A percentile compares a stretch with the other conserved stretches of the same genome.
These are phyloP conservation scores for Lotus japonicus DNA, from an alignment of 306 rosid genomes.

Conservation along the genomic window DNA sequence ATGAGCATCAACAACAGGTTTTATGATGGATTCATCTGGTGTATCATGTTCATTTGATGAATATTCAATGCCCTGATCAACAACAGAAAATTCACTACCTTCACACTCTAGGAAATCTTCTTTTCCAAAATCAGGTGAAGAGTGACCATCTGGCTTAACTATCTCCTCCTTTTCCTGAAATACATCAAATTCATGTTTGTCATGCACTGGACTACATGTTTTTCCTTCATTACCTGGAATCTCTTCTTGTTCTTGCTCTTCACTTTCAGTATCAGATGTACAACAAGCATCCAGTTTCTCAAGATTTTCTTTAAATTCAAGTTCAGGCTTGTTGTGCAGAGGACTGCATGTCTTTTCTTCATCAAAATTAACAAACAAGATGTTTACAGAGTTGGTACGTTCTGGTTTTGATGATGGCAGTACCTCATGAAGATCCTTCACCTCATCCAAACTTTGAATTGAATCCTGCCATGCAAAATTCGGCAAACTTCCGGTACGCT, in stretches of 20 bases:
- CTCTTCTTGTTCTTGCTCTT: constrained; percentile 7
- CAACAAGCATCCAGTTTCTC: constrained; percentile 26
- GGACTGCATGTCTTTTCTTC: constrained; percentile 33
- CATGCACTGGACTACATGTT: constrained; percentile 24
- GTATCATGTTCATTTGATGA: constrained; percentile 32
- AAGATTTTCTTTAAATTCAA: constrained; percentile 29
- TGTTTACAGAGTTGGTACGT: constrained; percentile 47
- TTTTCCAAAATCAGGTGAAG: constrained; percentile 23
- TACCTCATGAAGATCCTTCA: constrained; percentile 78
- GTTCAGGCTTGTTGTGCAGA: constrained; percentile 30
- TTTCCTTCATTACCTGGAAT: constrained; percentile 27
- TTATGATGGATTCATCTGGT: constrained; percentile 27
- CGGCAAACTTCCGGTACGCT: constrained; percentile 39
- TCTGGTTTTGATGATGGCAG: constrained; percentile 38
- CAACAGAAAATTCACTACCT: constrained; percentile 39
- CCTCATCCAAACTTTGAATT: constrained; percentile 35
- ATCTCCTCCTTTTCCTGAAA: constrained; percentile 37
- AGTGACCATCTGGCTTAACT: constrained; percentile 15
- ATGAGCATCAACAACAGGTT: constrained; percentile 37
- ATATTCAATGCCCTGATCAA: constrained; percentile 51
- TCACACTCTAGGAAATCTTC: constrained; percentile 35
- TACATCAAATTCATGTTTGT: constrained; percentile 28
- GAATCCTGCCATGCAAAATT: constrained; percentile 9
- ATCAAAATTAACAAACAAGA: constrained; percentile 39
- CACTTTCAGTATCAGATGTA: constrained; percentile 25